Evolutionary conservation across 495 filamentous ascomycete genomes (phyloP).

Genomic region (Neurospora terricola): DNA sequence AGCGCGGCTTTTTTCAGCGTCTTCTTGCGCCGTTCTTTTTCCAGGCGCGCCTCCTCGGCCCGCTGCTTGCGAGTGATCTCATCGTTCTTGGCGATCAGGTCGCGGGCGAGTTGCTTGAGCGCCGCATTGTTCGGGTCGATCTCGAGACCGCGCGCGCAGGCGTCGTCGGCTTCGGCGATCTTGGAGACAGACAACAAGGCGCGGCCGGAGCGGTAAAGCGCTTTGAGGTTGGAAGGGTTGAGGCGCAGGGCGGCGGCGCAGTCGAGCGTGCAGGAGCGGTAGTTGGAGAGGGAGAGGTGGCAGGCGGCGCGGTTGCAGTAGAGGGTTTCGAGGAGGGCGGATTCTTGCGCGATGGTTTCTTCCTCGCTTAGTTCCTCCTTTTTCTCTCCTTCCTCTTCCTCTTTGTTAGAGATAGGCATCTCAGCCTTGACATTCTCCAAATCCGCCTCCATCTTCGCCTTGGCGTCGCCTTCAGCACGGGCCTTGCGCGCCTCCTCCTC

Average conservation of each 20-base stretch:
- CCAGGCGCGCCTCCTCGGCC: slow-evolving; percentile 40
- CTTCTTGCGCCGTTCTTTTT: slow-evolving; percentile 41
- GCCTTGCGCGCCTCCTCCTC: slow-evolving; percentile 18
- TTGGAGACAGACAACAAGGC: slow-evolving; percentile 68
- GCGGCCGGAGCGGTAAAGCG: slow-evolving; percentile 70
- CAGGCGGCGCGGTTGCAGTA: slow-evolving; percentile 81
- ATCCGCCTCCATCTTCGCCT: slow-evolving; percentile 18
- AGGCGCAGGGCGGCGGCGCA: slow-evolving; percentile 69
- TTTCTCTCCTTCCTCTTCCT: slow-evolving; percentile 3
- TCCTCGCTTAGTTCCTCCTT: slow-evolving; percentile 24
- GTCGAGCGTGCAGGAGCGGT: slow-evolving; percentile 71
- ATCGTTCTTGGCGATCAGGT: slow-evolving; percentile 40
- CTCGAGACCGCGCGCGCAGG: slow-evolving; percentile 56
- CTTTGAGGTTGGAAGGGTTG: slow-evolving; percentile 73
- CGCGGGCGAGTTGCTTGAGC: slow-evolving; percentile 40
- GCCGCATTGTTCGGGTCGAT: slow-evolving; percentile 53
- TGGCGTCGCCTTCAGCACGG: slow-evolving; percentile 19
- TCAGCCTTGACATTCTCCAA: slow-evolving; percentile 6
- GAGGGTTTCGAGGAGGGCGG: slow-evolving; percentile 56
- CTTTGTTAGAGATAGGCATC: neutral
- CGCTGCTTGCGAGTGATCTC: slow-evolving; percentile 24
- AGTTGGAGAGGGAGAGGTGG: slow-evolving; percentile 65
- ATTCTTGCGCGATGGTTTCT: slow-evolving; percentile 47
- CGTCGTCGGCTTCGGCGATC: slow-evolving; percentile 65
- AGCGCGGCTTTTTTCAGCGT: slow-evolving; percentile 58